Evolutionary conservation across 441 rosid genomes (phyloP), one percentile per base, ranked within the genome.

Genomic region (Populus tomentosa): DNA sequence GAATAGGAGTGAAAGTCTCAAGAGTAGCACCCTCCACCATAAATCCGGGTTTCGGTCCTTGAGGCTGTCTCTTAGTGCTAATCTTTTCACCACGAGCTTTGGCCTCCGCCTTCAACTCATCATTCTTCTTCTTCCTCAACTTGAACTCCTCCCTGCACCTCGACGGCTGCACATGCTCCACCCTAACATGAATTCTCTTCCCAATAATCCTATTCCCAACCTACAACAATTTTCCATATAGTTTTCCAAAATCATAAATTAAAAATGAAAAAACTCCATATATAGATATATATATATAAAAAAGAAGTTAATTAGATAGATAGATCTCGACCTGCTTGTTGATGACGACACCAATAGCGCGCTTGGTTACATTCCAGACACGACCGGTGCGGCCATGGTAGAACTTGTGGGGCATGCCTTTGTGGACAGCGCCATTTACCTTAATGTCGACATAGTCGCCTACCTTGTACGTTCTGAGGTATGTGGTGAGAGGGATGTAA

Each of bases 11-110:
- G 13, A 91, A 90, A 1, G 96, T 91, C 79, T 91, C 96, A 82
- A 92, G 80, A 35, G 89, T 90, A 32, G 93, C 90, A 13, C 89
- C 89, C 75, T 90, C 97, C 0, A 92, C 92, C 94, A 88, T 89
- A 85, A 92, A 90, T 2, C 97, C 97, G 0, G 94, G 93, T 61
- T 90, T 92, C 53, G 97, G 94, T 1, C 94, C 97, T 75, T 80
- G 80, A 4, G 97, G 97, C 67, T 89, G 90, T 73, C 97, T 85
- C 89, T 92, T 92, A 35, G 97, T 92, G 83, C 94, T 90, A 36
- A 92, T 92, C 23, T 79, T 85, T 84, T 81, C 88, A 62, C 97
- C 97, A 26, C 42, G 84, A 0, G 90, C 91, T 81, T 92, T 92
- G 5, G 97, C 97, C 79, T 84, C 92, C 11, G 93, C 88, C 76